Base-by-base conservation (phyloP, 2,329 filamentous ascomycete species). In the Uncinocarpus reesii region DNA sequence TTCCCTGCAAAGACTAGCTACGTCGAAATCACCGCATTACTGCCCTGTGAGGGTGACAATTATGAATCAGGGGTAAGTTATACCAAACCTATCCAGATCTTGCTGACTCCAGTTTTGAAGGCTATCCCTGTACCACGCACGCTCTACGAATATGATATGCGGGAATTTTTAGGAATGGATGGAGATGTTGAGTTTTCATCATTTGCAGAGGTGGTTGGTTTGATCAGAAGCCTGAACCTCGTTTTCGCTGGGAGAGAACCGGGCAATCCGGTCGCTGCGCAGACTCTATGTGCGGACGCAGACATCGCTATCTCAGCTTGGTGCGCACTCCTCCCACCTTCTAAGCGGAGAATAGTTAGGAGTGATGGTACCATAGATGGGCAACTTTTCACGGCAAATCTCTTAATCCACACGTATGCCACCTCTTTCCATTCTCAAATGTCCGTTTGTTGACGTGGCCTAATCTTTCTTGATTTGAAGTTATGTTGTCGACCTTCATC, bases 361-460 rank as follows among this genome's bases (percentile, higher is more conserved):
- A 74, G 75, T 54, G 76, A 80, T 54, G 80, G 84, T 32, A 58
- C 57, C 2, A 44, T 63, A 4, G 62, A 65, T 49, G 62, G 64
- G 64, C 83, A 93, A 73, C 80, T 93, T 62, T 93, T 93, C 65
- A 85, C 92, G 63, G 87, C 85, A 0, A 80, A 87, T 55, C 83
- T 90, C 74, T 83, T 92, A 56, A 73, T 74, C 35, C 66, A 75
- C 34, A 58, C 59, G 61, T 64, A 57, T 54, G 58, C 37, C 2
- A 20, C 1, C 26, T 21, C 37, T 51, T 37, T 10, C 15, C 15
- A 11, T 37, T 11, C 23, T 21, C 7, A 11, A 23, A 16, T 42
- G 42, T 64, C 67, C n/a, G 64, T 87, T 28, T 29, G 4, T 2
- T 42, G 24, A 18, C 44, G 47, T 21, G 49, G 3, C 7, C 36